Evolutionary conservation across 2,329 filamentous ascomycete species (phyloP).

Genomic region (Hyphodiscus sp.): DNA sequence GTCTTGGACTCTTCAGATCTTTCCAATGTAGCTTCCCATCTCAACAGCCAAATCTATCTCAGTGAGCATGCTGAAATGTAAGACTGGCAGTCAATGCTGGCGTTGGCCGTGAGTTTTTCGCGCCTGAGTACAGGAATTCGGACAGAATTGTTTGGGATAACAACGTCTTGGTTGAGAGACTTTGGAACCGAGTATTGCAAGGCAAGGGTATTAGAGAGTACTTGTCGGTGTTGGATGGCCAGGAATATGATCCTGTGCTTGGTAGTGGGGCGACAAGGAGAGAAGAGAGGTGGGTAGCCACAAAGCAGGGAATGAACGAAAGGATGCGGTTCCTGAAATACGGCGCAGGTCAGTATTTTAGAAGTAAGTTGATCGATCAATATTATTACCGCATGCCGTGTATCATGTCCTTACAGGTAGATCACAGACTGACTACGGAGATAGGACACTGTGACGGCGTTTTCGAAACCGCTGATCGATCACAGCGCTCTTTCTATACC

Average conservation of each 20-base stretch:
- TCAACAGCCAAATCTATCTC: too few species aligned
- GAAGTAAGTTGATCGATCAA: constrained; percentile 27
- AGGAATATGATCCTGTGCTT: constrained; percentile 23
- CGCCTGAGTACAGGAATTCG: constrained; percentile 56
- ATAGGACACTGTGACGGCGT: constrained; percentile 53
- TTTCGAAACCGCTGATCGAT: constrained; percentile 39
- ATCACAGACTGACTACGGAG: constrained; percentile 2
- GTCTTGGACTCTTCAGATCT: too few species aligned
- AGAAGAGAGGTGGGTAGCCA: constrained; percentile 17
- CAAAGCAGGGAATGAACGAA: constrained; percentile 50
- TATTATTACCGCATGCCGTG: neutral
- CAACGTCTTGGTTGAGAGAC: constrained; percentile 50
- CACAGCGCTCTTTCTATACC: constrained; percentile 38
- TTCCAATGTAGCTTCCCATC: too few species aligned
- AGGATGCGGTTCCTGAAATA: constrained; percentile 72
- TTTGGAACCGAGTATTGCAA: constrained; percentile 55
- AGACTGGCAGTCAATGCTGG: constrained; percentile 50
- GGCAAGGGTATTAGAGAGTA: constrained; percentile 36
- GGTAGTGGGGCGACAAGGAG: constrained; percentile 29
- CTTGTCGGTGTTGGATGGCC: constrained; percentile 31
- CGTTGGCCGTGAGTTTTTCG: constrained; percentile 49
- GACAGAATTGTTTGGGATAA: constrained; percentile 74
- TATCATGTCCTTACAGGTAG: constrained; percentile 3
- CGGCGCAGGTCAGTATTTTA: constrained; percentile 65
- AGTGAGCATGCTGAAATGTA: too few species aligned